Evolutionary conservation across 176 grass and related monocot genomes (phyloP), one percentile per base, ranked within the genome.

Genomic region (Oryza officinalis): DNA sequence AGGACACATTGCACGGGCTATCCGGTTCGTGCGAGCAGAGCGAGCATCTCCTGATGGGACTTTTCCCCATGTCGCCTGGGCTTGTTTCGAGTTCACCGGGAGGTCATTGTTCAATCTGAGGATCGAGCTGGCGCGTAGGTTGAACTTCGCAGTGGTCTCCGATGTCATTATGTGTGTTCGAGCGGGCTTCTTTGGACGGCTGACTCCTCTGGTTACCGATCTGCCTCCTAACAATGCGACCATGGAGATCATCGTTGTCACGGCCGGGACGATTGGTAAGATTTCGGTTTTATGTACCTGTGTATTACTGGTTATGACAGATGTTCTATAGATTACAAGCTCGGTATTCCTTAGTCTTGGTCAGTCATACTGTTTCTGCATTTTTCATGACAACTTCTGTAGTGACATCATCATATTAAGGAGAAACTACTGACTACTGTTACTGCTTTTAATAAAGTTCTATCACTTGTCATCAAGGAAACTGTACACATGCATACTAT

Each of bases 171-270:
- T 88, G 57, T 88, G 86, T 35, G 20, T 83, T 12, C 32, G 46
- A 63, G 54, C 43, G 0, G 86, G 86, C 57, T 20, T 35, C 17
- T 23, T 57, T 27, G 86, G 74, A 22, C 68, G 80, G 74, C 43
- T 44, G 25, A 88, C 67, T 20, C 86, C 86, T 72, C 80, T 88
- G 25, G 5, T 49, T 50, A 64, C n/a, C 25, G 52, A 87, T 73
- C 72, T 87, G 43, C 86, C 72, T 69, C 22, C 11, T 38, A 15
- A 31, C 30, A 17, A 8, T 4, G 15, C 22, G 15, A 2, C 15
- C 20, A 38, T 82, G 50, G 40, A 61, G 20, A 38, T 87, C 50
- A 54, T 54, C 18, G 49, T 54, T 54, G 50, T 54, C 50, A 54
- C 50, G 3, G 50, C 50, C 15, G 50, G 50, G 50, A 20, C 50